A percentile compares a stretch with the other conserved stretches of the same genome.
These are phyloP conservation scores for Paecilomyces fulvus DNA, from an alignment of 2,329 filamentous ascomycete genomes.

Conservation along the genomic window DNA sequence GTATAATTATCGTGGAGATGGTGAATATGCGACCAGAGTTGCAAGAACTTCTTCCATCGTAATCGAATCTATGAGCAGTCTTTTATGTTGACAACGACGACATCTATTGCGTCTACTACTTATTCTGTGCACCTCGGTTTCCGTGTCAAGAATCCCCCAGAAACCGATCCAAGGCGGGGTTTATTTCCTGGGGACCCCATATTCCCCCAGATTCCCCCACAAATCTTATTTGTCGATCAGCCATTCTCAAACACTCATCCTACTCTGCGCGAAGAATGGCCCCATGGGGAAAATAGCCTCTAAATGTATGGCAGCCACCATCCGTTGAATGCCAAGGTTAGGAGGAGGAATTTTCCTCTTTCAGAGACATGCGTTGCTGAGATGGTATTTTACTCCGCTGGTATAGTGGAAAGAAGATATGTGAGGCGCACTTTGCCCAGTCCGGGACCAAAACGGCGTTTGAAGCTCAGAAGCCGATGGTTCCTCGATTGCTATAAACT, in stretches of 20 bases:
- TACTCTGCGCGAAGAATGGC: neutral
- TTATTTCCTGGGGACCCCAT: neutral
- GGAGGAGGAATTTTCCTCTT: neutral
- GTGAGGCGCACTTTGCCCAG: neutral
- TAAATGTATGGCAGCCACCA: neutral
- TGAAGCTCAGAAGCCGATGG: neutral
- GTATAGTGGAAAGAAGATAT: neutral
- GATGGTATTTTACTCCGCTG: neutral
- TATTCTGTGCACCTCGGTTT: too few relatives aligned
- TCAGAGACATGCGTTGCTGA: neutral
- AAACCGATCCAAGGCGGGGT: neutral
- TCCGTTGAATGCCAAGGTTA: neutral
- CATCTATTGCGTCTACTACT: neutral
- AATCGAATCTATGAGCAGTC: neutral
- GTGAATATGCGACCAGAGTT: neutral
- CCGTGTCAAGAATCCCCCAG: neutral
- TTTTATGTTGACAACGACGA: neutral
- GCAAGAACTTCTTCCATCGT: too few relatives aligned
- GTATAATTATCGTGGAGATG: neutral
- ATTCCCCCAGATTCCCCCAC: neutral
- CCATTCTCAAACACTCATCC: neutral
- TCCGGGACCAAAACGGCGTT: neutral
- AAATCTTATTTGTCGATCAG: neutral
- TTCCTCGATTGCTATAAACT: neutral
- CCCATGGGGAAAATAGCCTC: neutral